Base-by-base conservation (phyloP, 169 alveolate genomes). In the Sarcocystis neurona region DNA sequence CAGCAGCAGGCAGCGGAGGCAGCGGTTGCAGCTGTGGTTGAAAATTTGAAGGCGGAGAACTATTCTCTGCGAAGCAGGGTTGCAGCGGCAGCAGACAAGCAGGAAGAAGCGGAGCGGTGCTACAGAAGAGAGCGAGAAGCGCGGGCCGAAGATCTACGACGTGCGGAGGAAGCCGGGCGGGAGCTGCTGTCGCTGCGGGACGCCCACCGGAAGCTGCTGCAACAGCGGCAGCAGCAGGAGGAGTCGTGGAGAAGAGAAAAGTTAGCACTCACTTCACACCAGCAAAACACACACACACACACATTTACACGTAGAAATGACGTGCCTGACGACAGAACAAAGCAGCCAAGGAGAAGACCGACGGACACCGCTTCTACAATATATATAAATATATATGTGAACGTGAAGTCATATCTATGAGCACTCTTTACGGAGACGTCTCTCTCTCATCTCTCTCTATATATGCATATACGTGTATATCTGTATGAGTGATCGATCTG, bases 41-140 rank as follows among this genome's bases (percentile, higher is more conserved):
- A 72, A 12, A 72, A 72, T 30, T 18, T 72, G 82, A 72, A 72
- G 53, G 82, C 82, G 23, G 37, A 72, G 82, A 72, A 30, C 23
- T 48, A 30, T 3, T 20, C 20, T 1, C 32, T 72, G 82, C 82
- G 53, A 18, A 56, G 82, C 6, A 15, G 32, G 2, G 34, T 72
- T 5, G 58, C 34, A 23, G 82, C 34, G 46, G 47, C 56, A 0
- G 82, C 34, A 56, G 41, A 12, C 15, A 72, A 72, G 53, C 53
- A 56, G 15, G 56, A 72, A 43, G 82, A 72, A 18, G 82, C 56
- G 56, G 82, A 72, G 46, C 82, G 82, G 20, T 72, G 82, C 82
- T 72, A 72, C 56, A 72, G 41, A 27, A 47, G 82, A 1, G 82
- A 72, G 32, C 82, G 82, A 34, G 82, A 72, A 39, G 39, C 82